A percentile compares a stretch with the other conserved stretches of the same genome.
Evolutionary conservation across 176 grass and related monocot genomes (phyloP).

Genomic region (Carex parvula): DNA sequence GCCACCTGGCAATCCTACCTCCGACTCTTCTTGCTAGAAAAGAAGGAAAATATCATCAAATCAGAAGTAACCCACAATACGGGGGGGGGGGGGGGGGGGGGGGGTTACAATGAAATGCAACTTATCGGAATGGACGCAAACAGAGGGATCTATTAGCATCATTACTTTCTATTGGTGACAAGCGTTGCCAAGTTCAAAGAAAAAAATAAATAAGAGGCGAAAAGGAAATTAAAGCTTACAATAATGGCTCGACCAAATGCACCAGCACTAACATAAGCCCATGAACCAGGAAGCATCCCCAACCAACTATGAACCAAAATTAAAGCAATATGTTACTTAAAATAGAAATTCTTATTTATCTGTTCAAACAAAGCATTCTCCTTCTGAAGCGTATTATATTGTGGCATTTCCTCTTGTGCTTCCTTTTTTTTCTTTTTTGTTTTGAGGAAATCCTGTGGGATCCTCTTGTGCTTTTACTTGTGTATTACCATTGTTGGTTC

Average conservation of each 20-base stretch:
- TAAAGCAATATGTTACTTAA: not conserved
- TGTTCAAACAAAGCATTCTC: not conserved
- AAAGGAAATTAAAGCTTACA: conserved; percentile 49
- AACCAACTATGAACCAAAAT: conserved; percentile 65
- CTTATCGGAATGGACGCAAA: not conserved
- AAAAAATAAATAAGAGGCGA: not conserved
- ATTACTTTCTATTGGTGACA: not conserved
- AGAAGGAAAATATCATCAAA: not conserved
- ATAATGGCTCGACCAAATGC: conserved; percentile 97
- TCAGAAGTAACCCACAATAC: not conserved
- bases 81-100: too few species aligned
- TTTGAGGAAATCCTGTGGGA: not conserved
- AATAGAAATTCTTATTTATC: not conserved
- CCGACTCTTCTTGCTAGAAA: conserved; percentile 96
- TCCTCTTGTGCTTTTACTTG: not conserved
- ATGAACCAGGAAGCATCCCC: conserved; percentile 98
- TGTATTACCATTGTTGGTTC: not conserved
- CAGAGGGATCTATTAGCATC: not conserved
- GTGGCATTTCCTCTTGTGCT: not conserved
- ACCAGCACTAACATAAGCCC: conserved; percentile 99
- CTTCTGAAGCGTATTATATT: not conserved
- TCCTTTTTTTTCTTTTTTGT: not conserved
- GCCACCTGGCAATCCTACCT: conserved; percentile 63
- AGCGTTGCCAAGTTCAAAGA: not conserved
- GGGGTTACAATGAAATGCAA: not conserved